Evolutionary conservation across 2,329 filamentous ascomycete genomes (phyloP), one percentile per base, ranked within the genome.

Genomic region (Scopulariopsis brevicaulis): DNA sequence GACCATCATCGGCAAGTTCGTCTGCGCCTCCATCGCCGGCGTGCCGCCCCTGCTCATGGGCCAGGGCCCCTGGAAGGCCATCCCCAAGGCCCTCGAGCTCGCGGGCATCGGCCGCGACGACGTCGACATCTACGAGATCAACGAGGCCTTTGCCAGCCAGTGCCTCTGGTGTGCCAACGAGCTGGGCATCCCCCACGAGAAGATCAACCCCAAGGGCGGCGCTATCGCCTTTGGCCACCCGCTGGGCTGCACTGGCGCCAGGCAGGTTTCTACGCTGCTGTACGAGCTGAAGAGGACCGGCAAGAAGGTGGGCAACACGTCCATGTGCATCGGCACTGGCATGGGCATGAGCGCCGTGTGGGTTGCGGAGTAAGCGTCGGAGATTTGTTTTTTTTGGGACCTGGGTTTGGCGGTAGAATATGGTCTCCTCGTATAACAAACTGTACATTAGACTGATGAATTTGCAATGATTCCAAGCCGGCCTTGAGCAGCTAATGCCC

Each of bases 321-420:
- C 87, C 72, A 97, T 97, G 94, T 99, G 94, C 70, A 77, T 97
- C 55, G 94, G 93, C 56, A 97, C 93, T 2, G 93, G 91, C 57
- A 97, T 97, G 94, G 93, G 93, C 56, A 96, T 96, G 90, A 92
- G 91, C 59, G 90, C 92, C 60, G 87, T 96, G 60, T 96, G 92
- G 91, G 92, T 96, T 63, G 89, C 90, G 3, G 92, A 96, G 78
- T 96, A 90, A 50, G 20, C 8, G 46, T n/a, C 6, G 20, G 20
- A 22, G 18, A 5, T 12, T 20, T 37, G 5, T 24, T 22, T 20
- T 5, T 32, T 55, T 46, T 55, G 54, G 28, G 40, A 43, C 54
- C 54, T n/a, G 54, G 35, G 55, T 50, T 12, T 24, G 20, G 22
- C 24, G 46, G 11, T 24, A 50, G 46, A 50, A 22, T 50, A 50